Base-by-base conservation (phyloP, 257 asterid genomes). In the Gentiana straminea region DNA sequence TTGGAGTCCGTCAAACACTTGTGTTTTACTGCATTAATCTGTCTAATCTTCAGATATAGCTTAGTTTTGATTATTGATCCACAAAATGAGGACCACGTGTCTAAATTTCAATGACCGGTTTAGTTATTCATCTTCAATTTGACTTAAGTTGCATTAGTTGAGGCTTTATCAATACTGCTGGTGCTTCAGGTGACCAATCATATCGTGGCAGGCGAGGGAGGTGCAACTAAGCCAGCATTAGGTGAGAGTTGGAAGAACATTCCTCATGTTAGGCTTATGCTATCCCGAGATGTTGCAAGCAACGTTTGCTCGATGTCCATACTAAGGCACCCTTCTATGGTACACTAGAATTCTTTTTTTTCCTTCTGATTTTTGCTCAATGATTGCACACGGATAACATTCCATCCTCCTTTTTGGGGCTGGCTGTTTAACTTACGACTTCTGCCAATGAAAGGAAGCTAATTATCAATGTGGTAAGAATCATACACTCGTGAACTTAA, bases 181-280 rank as follows among this genome's bases (percentile, higher is more conserved):
- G 8, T 68, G 56, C 51, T 64, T 62, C 68, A 89, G 97, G 80
- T 83, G 59, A 89, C 95, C 7, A 89, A 89, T 71, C 97, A 89
- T 72, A 81, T 79, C 89, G 97, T 89, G 66, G 93, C 72, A 8
- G 90, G 94, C 44, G 93, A 86, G 70, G 82, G 70, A 60, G 89
- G 95, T 65, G 39, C 32, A 33, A 59, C 73, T 10, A 89, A 89
- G 75, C 94, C 97, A 37, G 97, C 97, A 15, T 72, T 89, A 33
- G 97, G 97, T 54, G 93, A 83, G 77, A 86, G 89, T 54, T 89
- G 95, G 97, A 89, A 86, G 84, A 77, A 78, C 76, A 70, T 86
- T 55, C 93, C 95, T 45, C 95, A 89, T 60, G 82, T 77, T 61
- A 75, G 95, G 64, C 85, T 89, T 62, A 59, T 78, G 77, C 59